phyloP scores from a whole-genome alignment of 1,284 basidiomycete species.

The Boletus semigastroideus region DNA sequence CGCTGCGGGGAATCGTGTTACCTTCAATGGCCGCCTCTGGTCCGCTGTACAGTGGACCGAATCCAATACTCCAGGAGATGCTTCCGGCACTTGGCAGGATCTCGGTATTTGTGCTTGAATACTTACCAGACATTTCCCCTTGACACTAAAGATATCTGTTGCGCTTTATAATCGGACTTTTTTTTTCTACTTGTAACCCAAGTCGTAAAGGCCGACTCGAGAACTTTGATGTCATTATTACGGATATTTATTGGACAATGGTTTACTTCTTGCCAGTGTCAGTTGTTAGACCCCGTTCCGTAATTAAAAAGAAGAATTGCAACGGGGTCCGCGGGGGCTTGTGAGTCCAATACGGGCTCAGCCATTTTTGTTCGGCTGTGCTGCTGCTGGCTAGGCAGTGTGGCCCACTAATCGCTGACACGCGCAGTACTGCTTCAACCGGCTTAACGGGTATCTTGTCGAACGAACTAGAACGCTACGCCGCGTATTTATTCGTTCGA shows the following conservation, averaged over 20 bases:
- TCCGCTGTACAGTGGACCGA: conserved; percentile 24
- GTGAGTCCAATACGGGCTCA: neutral
- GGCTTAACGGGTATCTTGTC: conserved; percentile 20
- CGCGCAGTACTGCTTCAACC: conserved; percentile 8
- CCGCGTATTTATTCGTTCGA: conserved; percentile 16
- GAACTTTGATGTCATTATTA: neutral
- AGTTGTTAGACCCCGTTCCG: too few species aligned
- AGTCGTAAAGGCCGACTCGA: neutral
- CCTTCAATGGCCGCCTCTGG: conserved; percentile 21
- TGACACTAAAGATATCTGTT: neutral
- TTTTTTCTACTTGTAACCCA: neutral
- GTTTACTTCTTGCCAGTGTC: too few species aligned
- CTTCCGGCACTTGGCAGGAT: conserved; percentile 29
- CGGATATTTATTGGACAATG: too few species aligned
- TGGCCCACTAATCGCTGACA: neutral
- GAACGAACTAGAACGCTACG: conserved; percentile 3
- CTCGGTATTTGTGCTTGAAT: conserved; percentile 19
- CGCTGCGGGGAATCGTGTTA: conserved; percentile 13
- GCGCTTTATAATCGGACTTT: neutral
- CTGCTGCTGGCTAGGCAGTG: neutral
- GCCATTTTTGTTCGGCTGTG: conserved; percentile 22
- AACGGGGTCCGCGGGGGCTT: conserved; percentile 20
- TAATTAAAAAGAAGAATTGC: neutral
- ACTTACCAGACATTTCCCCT: neutral
- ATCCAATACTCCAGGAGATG: conserved; percentile 26